Percentiles rank a stretch among this genome's conserved stretches.
phyloP scores from a whole-genome alignment of 2,329 filamentous ascomycete genomes.

The Neopestalotiopsis rosae region DNA sequence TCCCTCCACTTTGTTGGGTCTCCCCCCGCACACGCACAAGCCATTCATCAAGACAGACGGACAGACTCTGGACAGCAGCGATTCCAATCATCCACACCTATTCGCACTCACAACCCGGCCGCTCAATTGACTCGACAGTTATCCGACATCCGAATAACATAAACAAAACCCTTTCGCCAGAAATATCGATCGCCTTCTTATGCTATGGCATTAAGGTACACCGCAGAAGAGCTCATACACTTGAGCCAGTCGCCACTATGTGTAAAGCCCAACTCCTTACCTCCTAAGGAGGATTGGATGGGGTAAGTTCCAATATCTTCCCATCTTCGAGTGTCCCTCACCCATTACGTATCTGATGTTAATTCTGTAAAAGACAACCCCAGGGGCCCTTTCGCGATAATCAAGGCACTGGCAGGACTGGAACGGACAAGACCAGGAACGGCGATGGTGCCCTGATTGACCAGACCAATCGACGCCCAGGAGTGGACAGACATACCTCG shows the following conservation, averaged over 20 bases:
- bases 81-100: neutral
- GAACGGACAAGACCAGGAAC: constrained; percentile 49
- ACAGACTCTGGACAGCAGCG: neutral
- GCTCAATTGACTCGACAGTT: neutral
- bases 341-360: neutral
- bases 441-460: constrained; percentile 52
- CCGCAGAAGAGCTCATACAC: constrained; percentile 75
- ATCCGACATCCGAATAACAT: neutral
- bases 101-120: neutral
- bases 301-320: constrained; percentile 61
- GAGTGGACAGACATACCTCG: constrained; percentile 58
- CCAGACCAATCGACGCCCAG: constrained; percentile 56
- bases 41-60: neutral
- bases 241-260: constrained; percentile 85
- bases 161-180: neutral
- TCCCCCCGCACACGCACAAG: constrained; percentile 6
- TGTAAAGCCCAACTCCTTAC: constrained; percentile 77
- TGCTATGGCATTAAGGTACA: constrained; percentile 70
- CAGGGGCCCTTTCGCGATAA: constrained; percentile 52
- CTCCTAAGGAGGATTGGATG: constrained; percentile 94
- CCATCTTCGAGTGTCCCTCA: neutral
- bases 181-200: constrained; percentile 15
- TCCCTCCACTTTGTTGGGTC: neutral
- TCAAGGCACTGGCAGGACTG: constrained; percentile 41
- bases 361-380: constrained; percentile 41